A percentile compares a stretch with the other conserved stretches of the same genome.
Conservation (phyloP, 805 yeast genomes). For the Candida glaebosa region DNA sequence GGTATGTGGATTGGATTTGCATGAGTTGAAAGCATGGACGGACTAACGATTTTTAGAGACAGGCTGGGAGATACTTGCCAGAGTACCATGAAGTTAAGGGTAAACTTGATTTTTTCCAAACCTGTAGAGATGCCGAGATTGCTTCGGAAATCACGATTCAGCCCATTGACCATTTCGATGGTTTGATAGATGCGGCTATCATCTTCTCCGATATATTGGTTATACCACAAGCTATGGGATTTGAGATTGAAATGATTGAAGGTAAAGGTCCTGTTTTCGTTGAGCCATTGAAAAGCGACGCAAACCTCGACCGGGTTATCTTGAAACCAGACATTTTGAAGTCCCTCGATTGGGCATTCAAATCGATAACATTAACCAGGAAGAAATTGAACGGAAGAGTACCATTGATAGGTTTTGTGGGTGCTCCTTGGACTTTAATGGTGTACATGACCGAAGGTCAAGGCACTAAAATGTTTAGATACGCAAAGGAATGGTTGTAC, state of each 20-base stretch:
- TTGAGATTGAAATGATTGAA: conserved; percentile 89
- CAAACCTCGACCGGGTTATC: conserved; percentile 58
- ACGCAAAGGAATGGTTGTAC: conserved; percentile 89
- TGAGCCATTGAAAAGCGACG: conserved; percentile 74
- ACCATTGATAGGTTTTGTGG: conserved; percentile 92
- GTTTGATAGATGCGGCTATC: conserved; percentile 93
- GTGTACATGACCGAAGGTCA: conserved; percentile 98
- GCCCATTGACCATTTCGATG: conserved; percentile 86
- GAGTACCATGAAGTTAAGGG: conserved; percentile 91
- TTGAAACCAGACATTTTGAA: conserved; percentile 68
- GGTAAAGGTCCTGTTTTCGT: conserved; percentile 94
- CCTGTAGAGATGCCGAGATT: conserved; percentile 91
- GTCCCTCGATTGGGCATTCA: conserved; percentile 91
- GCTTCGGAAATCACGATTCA: conserved; percentile 95
- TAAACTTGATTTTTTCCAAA: conserved; percentile 83
- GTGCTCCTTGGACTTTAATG: conserved; percentile 97
- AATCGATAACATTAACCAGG: conserved; percentile 90
- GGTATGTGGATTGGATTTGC: too few relatives aligned
- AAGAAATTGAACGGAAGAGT: conserved; percentile 82
- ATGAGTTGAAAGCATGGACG: too few relatives aligned
- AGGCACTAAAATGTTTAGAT: conserved; percentile 87
- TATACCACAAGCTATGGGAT: conserved; percentile 97
- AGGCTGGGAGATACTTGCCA: conserved; percentile 92
- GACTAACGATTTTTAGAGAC: conserved; percentile 47
- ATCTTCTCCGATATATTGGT: conserved; percentile 94